These are phyloP conservation scores for Huntiella omanensis DNA, from an alignment of 2,329 filamentous ascomycete genomes.

Conservation along the genomic window DNA sequence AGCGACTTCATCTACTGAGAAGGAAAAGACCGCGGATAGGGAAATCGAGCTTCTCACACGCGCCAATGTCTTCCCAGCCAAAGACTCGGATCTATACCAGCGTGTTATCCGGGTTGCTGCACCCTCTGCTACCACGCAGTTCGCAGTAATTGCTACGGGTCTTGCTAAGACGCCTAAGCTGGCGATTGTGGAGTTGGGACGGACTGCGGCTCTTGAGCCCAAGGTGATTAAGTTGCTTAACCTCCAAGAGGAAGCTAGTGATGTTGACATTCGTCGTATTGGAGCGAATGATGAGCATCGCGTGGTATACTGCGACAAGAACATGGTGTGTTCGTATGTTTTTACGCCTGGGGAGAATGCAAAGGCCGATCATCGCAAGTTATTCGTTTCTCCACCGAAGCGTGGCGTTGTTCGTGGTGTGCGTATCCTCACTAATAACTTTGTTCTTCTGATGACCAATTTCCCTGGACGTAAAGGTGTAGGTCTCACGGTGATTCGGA, in stretches of 20 bases:
- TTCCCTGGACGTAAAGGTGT: slow-evolving; percentile 38
- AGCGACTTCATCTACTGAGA: slow-evolving; percentile 12
- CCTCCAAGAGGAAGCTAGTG: slow-evolving; percentile 37
- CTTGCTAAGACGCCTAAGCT: slow-evolving; percentile 60
- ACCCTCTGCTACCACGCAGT: slow-evolving; percentile 34
- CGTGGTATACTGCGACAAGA: slow-evolving; percentile 61
- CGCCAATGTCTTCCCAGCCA: slow-evolving; percentile 31
- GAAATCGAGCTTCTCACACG: slow-evolving; percentile 29
- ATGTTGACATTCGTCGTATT: slow-evolving; percentile 48
- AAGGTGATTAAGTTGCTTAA: slow-evolving; percentile 31
- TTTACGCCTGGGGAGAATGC: slow-evolving; percentile 27
- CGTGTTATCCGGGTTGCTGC: slow-evolving; percentile 35
- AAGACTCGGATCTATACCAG: slow-evolving; percentile 36
- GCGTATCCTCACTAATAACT: slow-evolving; percentile 38
- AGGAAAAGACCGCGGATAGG: slow-evolving; percentile 13
- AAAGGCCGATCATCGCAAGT: slow-evolving; percentile 29
- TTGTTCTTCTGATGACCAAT: slow-evolving; percentile 39
- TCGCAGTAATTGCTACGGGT: slow-evolving; percentile 65
- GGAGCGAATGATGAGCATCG: slow-evolving; percentile 43
- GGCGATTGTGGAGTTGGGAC: slow-evolving; percentile 53
- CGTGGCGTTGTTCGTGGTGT: slow-evolving; percentile 35
- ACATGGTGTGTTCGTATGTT: slow-evolving; percentile 51
- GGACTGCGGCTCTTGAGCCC: slow-evolving; percentile 25
- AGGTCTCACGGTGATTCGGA: slow-evolving; percentile 35
- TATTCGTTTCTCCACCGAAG: slow-evolving; percentile 25